Evolutionary conservation across 2,329 filamentous ascomycete genomes (phyloP).

Genomic region (Didymellaceae sp.): DNA sequence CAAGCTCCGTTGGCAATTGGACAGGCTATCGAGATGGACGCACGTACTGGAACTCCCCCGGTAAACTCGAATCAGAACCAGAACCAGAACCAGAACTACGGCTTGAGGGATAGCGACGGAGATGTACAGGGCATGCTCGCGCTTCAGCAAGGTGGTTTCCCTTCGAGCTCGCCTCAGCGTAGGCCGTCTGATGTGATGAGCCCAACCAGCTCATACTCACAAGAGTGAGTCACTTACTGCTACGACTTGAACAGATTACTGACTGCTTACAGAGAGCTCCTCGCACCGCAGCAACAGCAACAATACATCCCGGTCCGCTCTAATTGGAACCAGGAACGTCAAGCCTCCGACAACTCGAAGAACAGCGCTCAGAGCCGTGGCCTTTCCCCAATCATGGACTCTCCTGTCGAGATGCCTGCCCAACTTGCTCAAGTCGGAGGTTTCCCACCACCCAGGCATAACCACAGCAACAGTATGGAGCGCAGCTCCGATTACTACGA

Average conservation of each 20-base stretch:
- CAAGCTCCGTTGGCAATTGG: conserved; percentile 56
- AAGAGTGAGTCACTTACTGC: conserved; percentile 66
- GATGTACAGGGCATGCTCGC: conserved; percentile 78
- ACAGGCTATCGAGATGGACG: conserved; percentile 82
- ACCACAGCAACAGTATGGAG: conserved; percentile 23
- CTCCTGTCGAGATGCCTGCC: conserved; percentile 44
- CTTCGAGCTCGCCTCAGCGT: conserved; percentile 35
- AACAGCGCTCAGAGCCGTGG: conserved; percentile 42
- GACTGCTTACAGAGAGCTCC: conserved; percentile 20
- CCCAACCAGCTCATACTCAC: conserved; percentile 74
- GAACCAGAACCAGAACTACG: conserved; percentile 42
- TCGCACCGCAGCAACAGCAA: conserved; percentile 21
- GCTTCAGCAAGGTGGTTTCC: conserved; percentile 63
- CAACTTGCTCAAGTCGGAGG: conserved; percentile 36
- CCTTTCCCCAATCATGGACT: conserved; percentile 50
- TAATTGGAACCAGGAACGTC: conserved; percentile 48
- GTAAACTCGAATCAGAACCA: conserved; percentile 18
- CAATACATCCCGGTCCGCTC: conserved; percentile 57
- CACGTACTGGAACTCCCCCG: conserved; percentile 51
- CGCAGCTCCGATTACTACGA: conserved; percentile 76
- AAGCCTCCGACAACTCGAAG: conserved; percentile 33
- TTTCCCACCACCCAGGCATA: conserved; percentile 25
- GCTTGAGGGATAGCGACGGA: conserved; percentile 67
- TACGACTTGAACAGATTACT: conserved; percentile 22
- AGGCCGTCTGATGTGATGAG: conserved; percentile 43